These are phyloP conservation scores for Penicillium verrucosum DNA, from an alignment of 2,329 filamentous ascomycete species.

Conservation along the genomic window DNA sequence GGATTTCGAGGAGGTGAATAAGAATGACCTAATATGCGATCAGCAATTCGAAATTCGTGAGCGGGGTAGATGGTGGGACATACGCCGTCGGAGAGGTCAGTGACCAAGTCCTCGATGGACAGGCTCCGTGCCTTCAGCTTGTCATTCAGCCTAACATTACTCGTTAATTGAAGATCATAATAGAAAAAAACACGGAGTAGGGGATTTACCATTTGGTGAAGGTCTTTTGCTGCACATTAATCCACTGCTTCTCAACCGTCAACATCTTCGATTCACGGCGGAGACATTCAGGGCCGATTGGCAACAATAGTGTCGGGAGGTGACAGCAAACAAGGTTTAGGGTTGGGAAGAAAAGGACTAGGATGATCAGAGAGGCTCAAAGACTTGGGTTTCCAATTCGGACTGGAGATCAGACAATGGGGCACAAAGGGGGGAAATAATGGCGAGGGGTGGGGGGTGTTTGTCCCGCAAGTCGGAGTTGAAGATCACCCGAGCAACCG, in stretches of 20 bases:
- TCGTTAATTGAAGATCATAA: not conserved
- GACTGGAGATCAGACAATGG: slow-evolving; percentile 9
- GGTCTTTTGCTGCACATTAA: slow-evolving; percentile 91
- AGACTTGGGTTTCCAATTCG: slow-evolving; percentile 10
- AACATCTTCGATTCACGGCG: slow-evolving; percentile 37
- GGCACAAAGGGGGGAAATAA: slow-evolving; percentile 2
- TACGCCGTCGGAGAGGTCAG: slow-evolving; percentile 90
- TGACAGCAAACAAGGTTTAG: slow-evolving; percentile 7
- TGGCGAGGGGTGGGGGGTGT: slow-evolving; percentile 1
- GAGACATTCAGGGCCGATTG: slow-evolving; percentile 33
- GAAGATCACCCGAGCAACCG: slow-evolving; percentile 12
- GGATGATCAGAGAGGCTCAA: slow-evolving; percentile 4
- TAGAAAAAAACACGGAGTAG: not conserved
- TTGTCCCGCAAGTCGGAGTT: slow-evolving; percentile 6
- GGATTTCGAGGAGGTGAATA: slow-evolving; percentile 94
- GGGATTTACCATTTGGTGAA: slow-evolving; percentile 85
- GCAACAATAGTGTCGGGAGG: slow-evolving; percentile 7
- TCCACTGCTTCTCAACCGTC: slow-evolving; percentile 60
- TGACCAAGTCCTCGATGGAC: slow-evolving; percentile 80
- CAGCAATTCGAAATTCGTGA: not conserved
- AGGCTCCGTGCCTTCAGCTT: slow-evolving; percentile 78
- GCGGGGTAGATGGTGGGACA: slow-evolving; percentile 38
- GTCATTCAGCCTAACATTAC: slow-evolving; percentile 74
- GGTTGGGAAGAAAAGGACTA: not conserved
- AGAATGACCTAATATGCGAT: slow-evolving; percentile 67